Conservation (phyloP, 352 stramenopile genomes). For the Aphanomyces astaci region DNA sequence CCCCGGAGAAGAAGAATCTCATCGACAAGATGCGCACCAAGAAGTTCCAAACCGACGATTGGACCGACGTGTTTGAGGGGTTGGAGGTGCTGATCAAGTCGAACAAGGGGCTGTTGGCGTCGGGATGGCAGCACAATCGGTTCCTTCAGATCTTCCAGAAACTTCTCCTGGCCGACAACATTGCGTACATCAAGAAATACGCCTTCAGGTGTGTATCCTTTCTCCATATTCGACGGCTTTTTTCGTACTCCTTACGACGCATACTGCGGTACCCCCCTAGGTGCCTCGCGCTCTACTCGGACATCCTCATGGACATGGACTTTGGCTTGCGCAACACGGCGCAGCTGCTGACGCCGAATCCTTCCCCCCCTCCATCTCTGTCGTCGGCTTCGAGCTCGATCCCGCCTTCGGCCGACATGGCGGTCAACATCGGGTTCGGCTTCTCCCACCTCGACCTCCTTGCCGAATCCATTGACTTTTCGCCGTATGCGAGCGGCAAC, state of each 20-base stretch:
- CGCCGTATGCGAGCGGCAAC: slow-evolving; percentile 68
- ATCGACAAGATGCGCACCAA: slow-evolving; percentile 70
- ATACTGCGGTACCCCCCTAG: background rate
- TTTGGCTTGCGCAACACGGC: slow-evolving; percentile 54
- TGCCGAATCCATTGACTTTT: slow-evolving; percentile 78
- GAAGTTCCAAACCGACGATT: slow-evolving; percentile 81
- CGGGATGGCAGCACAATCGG: slow-evolving; percentile 75
- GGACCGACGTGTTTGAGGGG: slow-evolving; percentile 82
- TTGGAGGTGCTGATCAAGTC: slow-evolving; percentile 75
- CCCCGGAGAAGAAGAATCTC: slow-evolving; percentile 60
- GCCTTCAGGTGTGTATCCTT: slow-evolving; percentile 55
- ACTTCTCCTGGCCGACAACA: slow-evolving; percentile 77
- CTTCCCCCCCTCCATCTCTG: no score
- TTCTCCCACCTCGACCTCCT: slow-evolving; percentile 66
- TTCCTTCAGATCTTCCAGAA: slow-evolving; percentile 80
- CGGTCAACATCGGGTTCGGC: slow-evolving; percentile 26
- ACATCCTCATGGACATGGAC: slow-evolving; percentile 29
- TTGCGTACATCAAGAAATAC: slow-evolving; percentile 86
- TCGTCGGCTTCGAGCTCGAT: slow-evolving; percentile 26
- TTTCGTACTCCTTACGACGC: background rate
- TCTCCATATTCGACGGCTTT: no score
- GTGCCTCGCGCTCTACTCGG: slow-evolving; percentile 72
- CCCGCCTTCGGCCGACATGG: slow-evolving; percentile 34
- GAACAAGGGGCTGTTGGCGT: slow-evolving; percentile 54
- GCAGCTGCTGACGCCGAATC: slow-evolving; percentile 39